Base-by-base conservation (phyloP, 805 yeast genomes). In the Clavispora phyllophila region DNA sequence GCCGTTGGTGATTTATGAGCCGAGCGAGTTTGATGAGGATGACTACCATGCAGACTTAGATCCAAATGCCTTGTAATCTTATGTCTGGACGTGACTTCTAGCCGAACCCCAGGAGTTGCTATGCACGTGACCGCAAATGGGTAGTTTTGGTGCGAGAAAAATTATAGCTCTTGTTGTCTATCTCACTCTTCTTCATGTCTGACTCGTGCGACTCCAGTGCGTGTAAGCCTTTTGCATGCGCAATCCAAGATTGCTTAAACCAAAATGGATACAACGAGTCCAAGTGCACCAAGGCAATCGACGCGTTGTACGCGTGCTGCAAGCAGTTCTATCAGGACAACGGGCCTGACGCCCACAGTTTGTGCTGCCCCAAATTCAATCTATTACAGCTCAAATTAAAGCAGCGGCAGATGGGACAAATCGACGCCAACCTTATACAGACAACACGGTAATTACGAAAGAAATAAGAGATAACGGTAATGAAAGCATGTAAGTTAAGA, bases 201-300 rank as follows among this genome's bases (percentile, higher is more conserved):
- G 9, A 19, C 23, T 33, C 36, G 15, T 33, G 23, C 15, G 36
- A 35, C 27, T 29, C 31, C 13, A 74, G 70, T 42, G 77, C 84
- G 2, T 87, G 96, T 62, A 85, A 85, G 56, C 73, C 84, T 5
- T 74, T 82, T 49, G 96, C 96, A 2, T 87, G 96, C 65, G 81
- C 80, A 3, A 87, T 87, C 31, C 95, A 87, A 61, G 84, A 82
- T 51, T 89, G 97, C 56, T 65, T 89, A 9, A 74, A 76, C 40
- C 57, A 64, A 20, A 73, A 74, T 50, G 73, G 76, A 31, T 89
- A 80, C 63, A 73, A 86, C 59, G 96, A 90, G 57, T 60, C 85
- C 6, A 81, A 76, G 53, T 89, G 97, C 58, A 75, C 87, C 8
- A 69, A 72, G 44, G 63, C 74, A 9, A 87, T 90, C 26, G 89